A percentile compares a stretch with the other conserved stretches of the same genome.
phyloP scores from a whole-genome alignment of 306 rosid genomes.

The Elaeagnus macrophylla region DNA sequence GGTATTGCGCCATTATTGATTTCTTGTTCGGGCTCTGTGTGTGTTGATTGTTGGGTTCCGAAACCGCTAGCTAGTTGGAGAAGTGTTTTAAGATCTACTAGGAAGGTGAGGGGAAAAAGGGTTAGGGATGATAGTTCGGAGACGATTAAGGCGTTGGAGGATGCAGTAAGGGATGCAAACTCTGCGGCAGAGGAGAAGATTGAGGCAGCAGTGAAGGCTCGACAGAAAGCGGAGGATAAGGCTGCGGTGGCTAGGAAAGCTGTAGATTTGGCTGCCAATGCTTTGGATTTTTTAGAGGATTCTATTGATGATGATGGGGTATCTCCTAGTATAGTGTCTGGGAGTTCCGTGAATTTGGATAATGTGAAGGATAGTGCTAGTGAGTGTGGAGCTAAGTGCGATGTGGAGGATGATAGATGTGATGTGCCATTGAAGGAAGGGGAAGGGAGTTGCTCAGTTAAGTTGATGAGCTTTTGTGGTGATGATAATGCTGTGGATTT shows the following conservation, averaged over 20 bases:
- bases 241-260: conserved; percentile 28
- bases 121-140: conserved; percentile 27
- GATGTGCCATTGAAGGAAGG: conserved; percentile 39
- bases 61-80: conserved; percentile 34
- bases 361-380: conserved; percentile 9
- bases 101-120: conserved; percentile 24
- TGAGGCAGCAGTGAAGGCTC: background rate
- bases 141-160: conserved; percentile 27
- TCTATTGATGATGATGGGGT: conserved; percentile 23
- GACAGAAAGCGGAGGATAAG: conserved; percentile 9
- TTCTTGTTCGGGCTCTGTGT: conserved; percentile 31
- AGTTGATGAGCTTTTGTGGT: conserved; percentile 20
- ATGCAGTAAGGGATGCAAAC: conserved; percentile 34
- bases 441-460: conserved; percentile 40
- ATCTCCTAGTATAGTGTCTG: conserved; percentile 24
- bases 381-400: conserved; percentile 16
- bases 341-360: conserved; percentile 27
- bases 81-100: conserved; percentile 12
- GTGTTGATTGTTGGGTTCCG: conserved; percentile 76
- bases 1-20: conserved; percentile 40
- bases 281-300: conserved; percentile 29
- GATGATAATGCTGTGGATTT: conserved; percentile 28
- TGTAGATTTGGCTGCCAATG: conserved; percentile 29
- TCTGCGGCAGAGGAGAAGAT: conserved; percentile 28
- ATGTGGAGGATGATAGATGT: conserved; percentile 22